Percentiles rank a stretch among this genome's conserved stretches.
Evolutionary conservation across 177 flowering plant species (phyloP).

Genomic region (Vitis hybrid): DNA sequence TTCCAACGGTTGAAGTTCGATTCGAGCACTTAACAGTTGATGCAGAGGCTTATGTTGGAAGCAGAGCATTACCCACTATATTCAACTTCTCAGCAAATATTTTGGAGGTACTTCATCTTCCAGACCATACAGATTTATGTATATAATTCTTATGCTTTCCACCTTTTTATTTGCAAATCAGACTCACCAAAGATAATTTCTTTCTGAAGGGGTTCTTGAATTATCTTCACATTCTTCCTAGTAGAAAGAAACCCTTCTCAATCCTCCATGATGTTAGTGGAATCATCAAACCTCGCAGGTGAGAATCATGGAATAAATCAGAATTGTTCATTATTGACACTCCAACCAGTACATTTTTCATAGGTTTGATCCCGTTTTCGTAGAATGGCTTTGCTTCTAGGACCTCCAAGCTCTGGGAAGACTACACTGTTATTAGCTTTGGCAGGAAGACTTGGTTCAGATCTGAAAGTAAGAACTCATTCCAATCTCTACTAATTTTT

Average conservation of each 20-base stretch:
- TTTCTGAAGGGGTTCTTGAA: slow-evolving; percentile 18
- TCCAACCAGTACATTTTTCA: neutral
- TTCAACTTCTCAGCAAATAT: slow-evolving; percentile 51
- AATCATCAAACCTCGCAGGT: slow-evolving; percentile 49
- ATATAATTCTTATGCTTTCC: neutral
- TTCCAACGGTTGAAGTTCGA: slow-evolving; percentile 83
- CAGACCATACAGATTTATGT: neutral
- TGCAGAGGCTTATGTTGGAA: slow-evolving; percentile 68
- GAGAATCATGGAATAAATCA: neutral
- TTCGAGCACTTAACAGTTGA: slow-evolving; percentile 62
- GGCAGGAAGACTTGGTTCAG: slow-evolving; percentile 29
- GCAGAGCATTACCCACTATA: slow-evolving; percentile 77
- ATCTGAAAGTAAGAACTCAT: slow-evolving; percentile 18
- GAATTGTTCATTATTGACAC: neutral
- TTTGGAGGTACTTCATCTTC: slow-evolving; percentile 34
- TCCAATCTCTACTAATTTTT: neutral
- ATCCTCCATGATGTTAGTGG: slow-evolving; percentile 52
- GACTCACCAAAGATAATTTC: neutral
- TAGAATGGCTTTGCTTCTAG: slow-evolving; percentile 34
- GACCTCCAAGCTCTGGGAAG: slow-evolving; percentile 35
- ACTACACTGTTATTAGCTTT: slow-evolving; percentile 28
- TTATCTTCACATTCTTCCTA: slow-evolving; percentile 30
- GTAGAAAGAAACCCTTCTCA: slow-evolving; percentile 29
- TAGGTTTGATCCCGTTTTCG: neutral
- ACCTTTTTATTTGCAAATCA: neutral